A percentile compares a stretch with the other conserved stretches of the same genome.
phyloP scores from a whole-genome alignment of 2,329 filamentous ascomycete species.

The Talaromyces atroroseus region DNA sequence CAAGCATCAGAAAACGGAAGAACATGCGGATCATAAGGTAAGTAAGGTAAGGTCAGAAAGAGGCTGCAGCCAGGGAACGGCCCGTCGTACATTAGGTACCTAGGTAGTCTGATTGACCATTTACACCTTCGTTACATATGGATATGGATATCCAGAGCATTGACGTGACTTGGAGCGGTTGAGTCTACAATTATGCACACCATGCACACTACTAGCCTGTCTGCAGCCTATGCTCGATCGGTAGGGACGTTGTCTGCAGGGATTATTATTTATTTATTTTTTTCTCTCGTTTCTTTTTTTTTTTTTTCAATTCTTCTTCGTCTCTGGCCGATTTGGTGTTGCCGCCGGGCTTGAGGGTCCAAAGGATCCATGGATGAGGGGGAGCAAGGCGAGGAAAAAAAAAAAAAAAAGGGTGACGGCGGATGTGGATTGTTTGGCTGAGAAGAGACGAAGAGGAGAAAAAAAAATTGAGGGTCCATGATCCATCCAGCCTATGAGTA shows the following conservation, averaged over 20 bases:
- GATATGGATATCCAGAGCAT: constrained; percentile 30
- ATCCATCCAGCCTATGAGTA: background rate
- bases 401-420: constrained; percentile 8
- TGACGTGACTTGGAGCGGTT: constrained; percentile 18
- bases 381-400: no score
- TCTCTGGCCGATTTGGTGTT: background rate
- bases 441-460: background rate
- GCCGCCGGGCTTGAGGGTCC: background rate
- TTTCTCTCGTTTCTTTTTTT: background rate
- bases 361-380: constrained; percentile 16
- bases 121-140: constrained; percentile 24
- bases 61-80: constrained; percentile 43
- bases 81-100: constrained; percentile 33
- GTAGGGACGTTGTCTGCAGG: constrained; percentile 2
- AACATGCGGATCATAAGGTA: constrained; percentile 33
- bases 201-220: background rate
- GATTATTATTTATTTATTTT: background rate
- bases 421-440: constrained; percentile 5
- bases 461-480: background rate
- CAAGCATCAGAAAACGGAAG: constrained; percentile 19
- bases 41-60: constrained; percentile 16
- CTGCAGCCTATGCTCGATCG: constrained; percentile 6
- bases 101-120: constrained; percentile 21
- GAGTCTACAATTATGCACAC: constrained; percentile 2
- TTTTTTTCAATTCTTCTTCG: background rate